Percentiles rank a stretch among this genome's conserved stretches.
These are phyloP conservation scores for Arabidopsis thaliana DNA, from an alignment of 345 rosid species.

Conservation along the genomic window TAIR10.1 NC_003071.7:7859001-7859500, in stretches of 20 bases:
- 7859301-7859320: slow-evolving; percentile 86
- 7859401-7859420: background rate
- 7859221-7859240: background rate
- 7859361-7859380: background rate
- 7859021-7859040: background rate
- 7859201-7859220: slow-evolving; percentile 25
- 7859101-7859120: slow-evolving; percentile 79
- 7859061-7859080: background rate
- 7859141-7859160: slow-evolving; percentile 74
- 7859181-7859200: slow-evolving; percentile 29
- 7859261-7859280: slow-evolving; percentile 80
- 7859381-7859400: background rate
- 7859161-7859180: slow-evolving; percentile 85
- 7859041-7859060: background rate
- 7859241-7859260: slow-evolving; percentile 48
- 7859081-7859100: slow-evolving; percentile 84
- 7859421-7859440: slow-evolving; percentile 5
- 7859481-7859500: slow-evolving; percentile 90
- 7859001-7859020: slow-evolving; percentile 52
- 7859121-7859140: slow-evolving; percentile 74
- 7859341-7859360: slow-evolving; percentile 13
- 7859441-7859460: slow-evolving; percentile 59
- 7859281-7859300: slow-evolving; percentile 98
- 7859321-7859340: slow-evolving; percentile 73
- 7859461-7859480: slow-evolving; percentile 90